Evolutionary conservation across 768 basidiomycete species (phyloP).

Genomic region (Lactarius trivialis): DNA sequence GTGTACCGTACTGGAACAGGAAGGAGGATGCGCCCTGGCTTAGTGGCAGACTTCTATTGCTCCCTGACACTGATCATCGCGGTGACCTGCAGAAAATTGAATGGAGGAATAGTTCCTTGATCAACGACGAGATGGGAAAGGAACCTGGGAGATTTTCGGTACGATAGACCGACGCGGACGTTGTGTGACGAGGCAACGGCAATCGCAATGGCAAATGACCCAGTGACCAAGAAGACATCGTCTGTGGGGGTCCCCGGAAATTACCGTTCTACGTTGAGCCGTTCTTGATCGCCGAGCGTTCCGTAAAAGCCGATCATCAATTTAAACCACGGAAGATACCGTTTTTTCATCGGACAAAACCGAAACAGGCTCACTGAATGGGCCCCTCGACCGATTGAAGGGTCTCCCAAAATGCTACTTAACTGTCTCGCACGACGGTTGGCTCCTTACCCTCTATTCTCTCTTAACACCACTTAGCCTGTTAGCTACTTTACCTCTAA

Average conservation of each 20-base stretch:
- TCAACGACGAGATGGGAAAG: not conserved
- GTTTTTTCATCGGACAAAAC: not conserved
- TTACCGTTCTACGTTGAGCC: constrained; percentile 9
- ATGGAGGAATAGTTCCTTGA: not conserved
- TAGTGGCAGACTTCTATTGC: not conserved
- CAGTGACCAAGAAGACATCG: not conserved
- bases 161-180: not conserved
- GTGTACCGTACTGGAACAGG: not conserved
- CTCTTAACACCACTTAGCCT: not conserved
- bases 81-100: not conserved
- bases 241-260: not conserved
- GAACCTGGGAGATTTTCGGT: not conserved
- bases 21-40: not conserved
- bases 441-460: constrained; percentile 6
- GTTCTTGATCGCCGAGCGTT: constrained; percentile 21
- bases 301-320: constrained; percentile 20
- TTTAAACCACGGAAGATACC: constrained; percentile 5
- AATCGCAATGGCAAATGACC: not conserved
- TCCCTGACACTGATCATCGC: constrained; percentile 6
- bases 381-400: constrained; percentile 2
- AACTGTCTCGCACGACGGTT: constrained; percentile 11
- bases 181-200: not conserved
- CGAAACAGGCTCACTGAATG: constrained; percentile 7
- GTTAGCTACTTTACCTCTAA: not conserved
- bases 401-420: constrained; percentile 11